Evolutionary conservation across 371 early-diverging fungal genomes (phyloP), one percentile per base, ranked within the genome.

Genomic region (Basidiobolus meristosporus): DNA sequence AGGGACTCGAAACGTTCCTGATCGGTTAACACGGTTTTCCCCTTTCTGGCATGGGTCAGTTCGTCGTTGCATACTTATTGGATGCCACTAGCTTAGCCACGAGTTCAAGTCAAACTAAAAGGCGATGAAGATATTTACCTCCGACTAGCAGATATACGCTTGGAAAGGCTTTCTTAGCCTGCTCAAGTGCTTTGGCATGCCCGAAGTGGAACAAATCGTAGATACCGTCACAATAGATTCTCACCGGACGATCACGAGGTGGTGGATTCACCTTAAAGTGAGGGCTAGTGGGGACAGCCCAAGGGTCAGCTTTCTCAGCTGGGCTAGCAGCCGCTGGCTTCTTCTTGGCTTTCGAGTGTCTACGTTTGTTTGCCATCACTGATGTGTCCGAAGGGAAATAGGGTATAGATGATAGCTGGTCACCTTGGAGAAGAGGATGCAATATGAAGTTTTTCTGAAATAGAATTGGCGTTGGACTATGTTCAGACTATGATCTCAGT

Each of bases 171-270:
- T 82, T 84, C 54, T 96, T 96, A 9, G 90, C 92, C 53, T 96
- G 93, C 54, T 90, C 82, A 31, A 96, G 58, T 14, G 82, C 79
- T 37, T 83, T 73, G 31, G 90, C 85, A 51, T 96, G 93, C 1
- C 97, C 93, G 53, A 82, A 88, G 59, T 92, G 97, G 59, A 92
- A 88, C 52, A 91, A 57, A 60, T 96, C 93, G 52, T 82, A 92
- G 46, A 96, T 87, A 26, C 90, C 90, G 58, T 90, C 90, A 52
- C 82, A 84, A 55, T 90, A 90, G 40, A 90, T 68, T 32, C 90
- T 70, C 21, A 86, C 74, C 9, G 82, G 78, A 28, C 83, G 68
- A 47, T 67, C 82, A 11, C 49, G 58, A 12, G 82, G 83, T 33
- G 86, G 80, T 47, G 56, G 54, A 41, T 59, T 58, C 40, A 56